Evolutionary conservation across 2,329 filamentous ascomycete species (phyloP).

Genomic region (Thermochaetoides dissita): DNA sequence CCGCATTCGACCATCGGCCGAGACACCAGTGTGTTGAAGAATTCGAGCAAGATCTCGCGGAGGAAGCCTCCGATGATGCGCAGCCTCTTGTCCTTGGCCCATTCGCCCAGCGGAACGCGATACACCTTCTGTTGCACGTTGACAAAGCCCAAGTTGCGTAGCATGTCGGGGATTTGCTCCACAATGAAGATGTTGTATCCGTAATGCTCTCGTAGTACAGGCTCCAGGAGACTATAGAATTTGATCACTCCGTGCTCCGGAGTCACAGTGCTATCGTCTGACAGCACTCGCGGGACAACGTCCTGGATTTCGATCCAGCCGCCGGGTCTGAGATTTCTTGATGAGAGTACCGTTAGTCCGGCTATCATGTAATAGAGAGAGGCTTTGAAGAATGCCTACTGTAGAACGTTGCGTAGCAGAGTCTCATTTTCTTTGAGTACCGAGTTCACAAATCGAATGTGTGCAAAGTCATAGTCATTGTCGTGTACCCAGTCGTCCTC

Average conservation of each 20-base stretch:
- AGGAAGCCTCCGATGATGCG: slow-evolving; percentile 28
- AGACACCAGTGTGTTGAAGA: slow-evolving; percentile 26
- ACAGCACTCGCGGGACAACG: slow-evolving; percentile 25
- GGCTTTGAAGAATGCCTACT: slow-evolving; percentile 6
- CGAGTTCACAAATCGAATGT: slow-evolving; percentile 41
- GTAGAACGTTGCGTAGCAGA: slow-evolving; percentile 9
- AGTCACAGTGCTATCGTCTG: slow-evolving; percentile 30
- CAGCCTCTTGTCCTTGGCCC: slow-evolving; percentile 26
- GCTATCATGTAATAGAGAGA: background rate
- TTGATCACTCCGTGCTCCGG: slow-evolving; percentile 24
- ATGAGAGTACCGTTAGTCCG: background rate
- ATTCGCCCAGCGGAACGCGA: slow-evolving; percentile 32
- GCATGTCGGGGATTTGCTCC: slow-evolving; percentile 19
- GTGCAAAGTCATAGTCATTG: slow-evolving; percentile 45
- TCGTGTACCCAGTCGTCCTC: slow-evolving; percentile 41
- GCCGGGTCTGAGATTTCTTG: slow-evolving; percentile 28
- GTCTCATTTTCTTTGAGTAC: slow-evolving; percentile 31
- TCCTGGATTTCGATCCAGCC: slow-evolving; percentile 40
- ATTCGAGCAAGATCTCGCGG: slow-evolving; percentile 25
- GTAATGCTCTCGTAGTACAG: slow-evolving; percentile 20
- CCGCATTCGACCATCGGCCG: slow-evolving; percentile 28
- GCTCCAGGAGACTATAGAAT: slow-evolving; percentile 17
- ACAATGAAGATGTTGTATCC: slow-evolving; percentile 22
- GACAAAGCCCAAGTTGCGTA: slow-evolving; percentile 28
- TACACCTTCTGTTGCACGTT: slow-evolving; percentile 27